Evolutionary conservation across 768 basidiomycete species (phyloP).

Genomic region (Hericium erinaceus): DNA sequence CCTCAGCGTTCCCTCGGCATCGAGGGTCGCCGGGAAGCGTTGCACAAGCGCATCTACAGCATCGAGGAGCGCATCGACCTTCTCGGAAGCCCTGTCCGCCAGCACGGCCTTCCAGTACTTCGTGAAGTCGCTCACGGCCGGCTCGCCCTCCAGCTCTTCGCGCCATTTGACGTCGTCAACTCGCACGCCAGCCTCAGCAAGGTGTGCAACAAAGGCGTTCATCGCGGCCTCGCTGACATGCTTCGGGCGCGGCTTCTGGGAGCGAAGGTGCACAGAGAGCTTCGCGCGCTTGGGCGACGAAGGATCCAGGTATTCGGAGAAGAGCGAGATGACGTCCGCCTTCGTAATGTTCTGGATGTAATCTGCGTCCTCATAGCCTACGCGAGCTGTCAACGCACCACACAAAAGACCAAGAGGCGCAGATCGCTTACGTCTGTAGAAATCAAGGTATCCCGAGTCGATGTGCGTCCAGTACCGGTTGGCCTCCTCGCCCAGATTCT

Average conservation of each 20-base stretch:
- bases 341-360: slow-evolving; percentile 59
- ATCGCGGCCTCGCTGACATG: slow-evolving; percentile 58
- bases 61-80: slow-evolving; percentile 36
- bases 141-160: slow-evolving; percentile 42
- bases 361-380: slow-evolving; percentile 68
- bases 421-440: slow-evolving; percentile 60
- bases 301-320: slow-evolving; percentile 61
- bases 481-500: slow-evolving; percentile 81
- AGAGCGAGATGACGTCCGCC: slow-evolving; percentile 64
- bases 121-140: slow-evolving; percentile 49
- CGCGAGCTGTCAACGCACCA: neutral
- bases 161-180: slow-evolving; percentile 44
- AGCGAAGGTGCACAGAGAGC: slow-evolving; percentile 73
- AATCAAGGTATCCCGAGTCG: slow-evolving; percentile 77
- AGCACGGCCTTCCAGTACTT: slow-evolving; percentile 49
- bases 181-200: slow-evolving; percentile 39
- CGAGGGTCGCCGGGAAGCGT: slow-evolving; percentile 45
- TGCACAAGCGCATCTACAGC: slow-evolving; percentile 50
- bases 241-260: slow-evolving; percentile 51
- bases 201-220: slow-evolving; percentile 46
- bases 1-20: slow-evolving; percentile 35
- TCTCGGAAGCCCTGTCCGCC: slow-evolving; percentile 26
- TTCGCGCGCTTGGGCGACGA: slow-evolving; percentile 66
- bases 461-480: slow-evolving; percentile 63
- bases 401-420: neutral